Evolutionary conservation across 139 green algal species (phyloP).

Genomic region (Chlorella sp.): DNA sequence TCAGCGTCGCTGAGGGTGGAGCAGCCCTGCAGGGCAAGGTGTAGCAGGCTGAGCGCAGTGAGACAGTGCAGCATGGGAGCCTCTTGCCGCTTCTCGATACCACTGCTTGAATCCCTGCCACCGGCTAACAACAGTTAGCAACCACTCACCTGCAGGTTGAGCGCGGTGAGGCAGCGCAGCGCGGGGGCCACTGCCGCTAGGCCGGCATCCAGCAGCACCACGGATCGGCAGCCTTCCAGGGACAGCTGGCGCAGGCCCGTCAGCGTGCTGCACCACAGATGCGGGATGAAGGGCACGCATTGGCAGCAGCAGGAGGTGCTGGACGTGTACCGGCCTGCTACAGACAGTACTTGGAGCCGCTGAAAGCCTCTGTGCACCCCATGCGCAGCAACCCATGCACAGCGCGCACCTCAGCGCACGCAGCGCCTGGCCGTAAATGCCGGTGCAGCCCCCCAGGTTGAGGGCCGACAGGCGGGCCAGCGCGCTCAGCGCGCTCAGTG

Average conservation of each 20-base stretch:
- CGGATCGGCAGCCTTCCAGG: constrained; percentile 36
- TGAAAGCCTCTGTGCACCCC: too few species aligned
- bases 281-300: too few species aligned
- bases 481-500: constrained; percentile 19
- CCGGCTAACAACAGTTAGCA: too few species aligned
- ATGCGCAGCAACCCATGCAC: background rate
- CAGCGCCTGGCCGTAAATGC: constrained; percentile 16
- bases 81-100: too few species aligned
- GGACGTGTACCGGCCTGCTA: too few species aligned
- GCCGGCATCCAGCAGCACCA: constrained; percentile 39
- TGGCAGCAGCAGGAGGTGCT: too few species aligned
- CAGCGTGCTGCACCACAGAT: background rate
- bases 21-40: constrained; percentile 34
- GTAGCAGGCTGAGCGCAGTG: background rate
- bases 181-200: background rate
- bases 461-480: constrained; percentile 13
- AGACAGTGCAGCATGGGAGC: too few species aligned
- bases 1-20: constrained; percentile 42
- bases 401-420: background rate
- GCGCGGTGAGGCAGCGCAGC: constrained; percentile 27
- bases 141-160: constrained; percentile 30
- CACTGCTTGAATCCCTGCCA: too few species aligned
- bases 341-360: too few species aligned
- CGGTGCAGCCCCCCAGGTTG: constrained; percentile 40
- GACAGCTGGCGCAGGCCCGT: constrained; percentile 18